Base-by-base conservation (phyloP, 257 asterid genomes). In the Plantago elongata region DNA sequence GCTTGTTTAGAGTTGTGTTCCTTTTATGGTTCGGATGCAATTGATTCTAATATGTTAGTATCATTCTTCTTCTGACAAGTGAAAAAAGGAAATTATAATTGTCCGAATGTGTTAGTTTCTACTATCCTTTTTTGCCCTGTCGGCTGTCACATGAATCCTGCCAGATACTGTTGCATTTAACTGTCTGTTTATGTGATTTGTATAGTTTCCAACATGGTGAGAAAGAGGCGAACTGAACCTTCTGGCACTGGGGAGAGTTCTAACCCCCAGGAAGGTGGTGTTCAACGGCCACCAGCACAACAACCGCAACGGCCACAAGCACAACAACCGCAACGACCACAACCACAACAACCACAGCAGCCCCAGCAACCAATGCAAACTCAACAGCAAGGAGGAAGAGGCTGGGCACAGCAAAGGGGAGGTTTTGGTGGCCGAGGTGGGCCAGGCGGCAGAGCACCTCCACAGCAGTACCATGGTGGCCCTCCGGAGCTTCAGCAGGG, bases 171-270 rank as follows among this genome's bases (percentile, higher is more conserved):
- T 57, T 56, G 40, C 63, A 14, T 11, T 57, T 57, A 38, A 65
- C 14, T 51, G 15, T 68, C 43, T 1, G 50, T 63, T 67, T 60
- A 42, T 69, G 34, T 42, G 9, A 27, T 17, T 72, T 27, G 37
- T 44, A 22, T 72, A 80, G 95, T 59, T 77, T 67, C 67, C 52
- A 65, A 51, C 62, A 91, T 91, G 98, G 87, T 68, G 73, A 77
- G 98, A 72, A 91, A 88, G 85, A 86, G 77, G 75, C 69, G 94
- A 68, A 80, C 88, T 57, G 95, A 81, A 43, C 70, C 54, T 71
- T 80, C 88, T 67, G 79, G 90, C 18, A 63, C 77, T 61, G 79
- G 92, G 29, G 90, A 91, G 72, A 62, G 91, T 76, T 74, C 86
- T 11, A 89, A 80, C 69, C 15, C 90, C 40, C 79, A 74, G 57